These are phyloP conservation scores for Penicillium sclerotiorum DNA, from an alignment of 2,329 filamentous ascomycete species.

Conservation along the genomic window DNA sequence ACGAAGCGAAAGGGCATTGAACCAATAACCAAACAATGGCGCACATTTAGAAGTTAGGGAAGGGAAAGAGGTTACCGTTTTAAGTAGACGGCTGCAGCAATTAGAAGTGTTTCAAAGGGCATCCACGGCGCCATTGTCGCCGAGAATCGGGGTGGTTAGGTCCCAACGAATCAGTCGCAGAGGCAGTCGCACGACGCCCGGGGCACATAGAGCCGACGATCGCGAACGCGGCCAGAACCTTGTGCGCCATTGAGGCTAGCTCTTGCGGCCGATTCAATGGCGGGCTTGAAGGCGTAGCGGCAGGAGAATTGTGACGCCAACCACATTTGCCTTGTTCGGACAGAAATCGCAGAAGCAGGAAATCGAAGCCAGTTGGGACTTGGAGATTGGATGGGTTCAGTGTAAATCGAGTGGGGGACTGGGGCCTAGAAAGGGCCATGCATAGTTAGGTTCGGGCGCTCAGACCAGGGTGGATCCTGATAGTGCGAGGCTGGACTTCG, in stretches of 20 bases:
- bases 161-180: slow-evolving; percentile 18
- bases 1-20: neutral
- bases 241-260: slow-evolving; percentile 3
- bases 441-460: slow-evolving; percentile 19
- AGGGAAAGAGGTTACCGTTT: too few relatives aligned
- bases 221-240: slow-evolving; percentile 19
- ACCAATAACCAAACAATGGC: neutral
- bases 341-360: too few relatives aligned
- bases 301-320: too few relatives aligned
- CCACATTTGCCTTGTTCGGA: too few relatives aligned
- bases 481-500: slow-evolving; percentile 15
- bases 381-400: neutral
- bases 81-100: too few relatives aligned
- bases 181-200: slow-evolving; percentile 12
- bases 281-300: neutral
- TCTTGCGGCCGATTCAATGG: neutral
- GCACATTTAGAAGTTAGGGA: too few relatives aligned
- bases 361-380: too few relatives aligned
- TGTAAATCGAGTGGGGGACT: neutral
- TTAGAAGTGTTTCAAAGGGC: too few relatives aligned
- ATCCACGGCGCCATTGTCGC: slow-evolving; percentile 9
- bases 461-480: slow-evolving; percentile 22
- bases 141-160: slow-evolving; percentile 20
- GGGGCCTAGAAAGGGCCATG: neutral
- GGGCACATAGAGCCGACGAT: slow-evolving; percentile 12